Conservation (phyloP, 2,329 filamentous ascomycete genomes). For the Trichoderma sp. region DNA sequence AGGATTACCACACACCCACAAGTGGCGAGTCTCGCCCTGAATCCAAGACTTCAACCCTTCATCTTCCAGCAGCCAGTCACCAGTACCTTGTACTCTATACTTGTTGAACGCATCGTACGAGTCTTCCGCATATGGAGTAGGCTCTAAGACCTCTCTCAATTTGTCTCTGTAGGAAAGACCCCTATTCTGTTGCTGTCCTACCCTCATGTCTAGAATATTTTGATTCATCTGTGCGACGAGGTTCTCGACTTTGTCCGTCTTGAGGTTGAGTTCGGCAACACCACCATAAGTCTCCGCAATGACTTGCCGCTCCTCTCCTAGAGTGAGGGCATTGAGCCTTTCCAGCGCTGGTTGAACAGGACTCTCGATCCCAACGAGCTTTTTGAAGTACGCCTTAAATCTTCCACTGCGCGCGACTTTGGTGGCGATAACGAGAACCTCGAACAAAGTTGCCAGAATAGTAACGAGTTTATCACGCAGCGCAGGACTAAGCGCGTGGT, state of each 20-base stretch:
- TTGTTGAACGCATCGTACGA: conserved; percentile 41
- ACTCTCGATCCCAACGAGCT: conserved; percentile 39
- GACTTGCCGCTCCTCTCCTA: conserved; percentile 42
- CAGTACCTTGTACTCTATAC: conserved; percentile 40
- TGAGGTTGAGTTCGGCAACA: conserved; percentile 36
- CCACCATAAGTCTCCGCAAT: conserved; percentile 43
- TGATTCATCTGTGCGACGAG: conserved; percentile 37
- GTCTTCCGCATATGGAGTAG: conserved; percentile 44
- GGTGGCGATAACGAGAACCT: conserved; percentile 44
- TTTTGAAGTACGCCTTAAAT: conserved; percentile 41
- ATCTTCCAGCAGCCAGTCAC: conserved; percentile 46
- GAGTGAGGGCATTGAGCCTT: conserved; percentile 40
- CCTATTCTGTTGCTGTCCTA: conserved; percentile 35
- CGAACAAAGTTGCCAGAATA: conserved; percentile 44
- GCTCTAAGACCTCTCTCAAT: conserved; percentile 40
- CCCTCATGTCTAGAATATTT: conserved; percentile 33
- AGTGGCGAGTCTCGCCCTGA: conserved; percentile 35
- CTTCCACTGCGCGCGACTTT: conserved; percentile 42
- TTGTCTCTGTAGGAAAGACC: conserved; percentile 36
- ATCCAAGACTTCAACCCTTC: conserved; percentile 40
- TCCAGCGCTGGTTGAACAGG: conserved; percentile 40
- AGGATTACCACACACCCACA: conserved; percentile 45
- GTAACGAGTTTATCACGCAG: conserved; percentile 40
- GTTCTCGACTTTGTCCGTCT: conserved; percentile 36
- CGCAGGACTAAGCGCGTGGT: conserved; percentile 37